Conservation (phyloP, 2,329 filamentous ascomycete genomes). For the Exophiala viscosa region DNA sequence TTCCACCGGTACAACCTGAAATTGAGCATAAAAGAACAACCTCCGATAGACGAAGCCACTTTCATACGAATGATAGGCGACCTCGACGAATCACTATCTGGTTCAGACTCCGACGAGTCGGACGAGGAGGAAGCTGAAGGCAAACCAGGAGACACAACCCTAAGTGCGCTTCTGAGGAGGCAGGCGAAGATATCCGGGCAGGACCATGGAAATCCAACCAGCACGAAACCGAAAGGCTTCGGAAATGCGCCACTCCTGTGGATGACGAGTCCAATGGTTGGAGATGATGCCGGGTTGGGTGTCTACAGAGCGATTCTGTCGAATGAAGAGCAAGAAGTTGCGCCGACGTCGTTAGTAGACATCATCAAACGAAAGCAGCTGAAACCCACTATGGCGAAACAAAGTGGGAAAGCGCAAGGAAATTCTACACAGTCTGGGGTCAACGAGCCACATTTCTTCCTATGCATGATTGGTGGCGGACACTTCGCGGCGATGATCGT, state of each 20-base stretch:
- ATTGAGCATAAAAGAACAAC: conserved; percentile 73
- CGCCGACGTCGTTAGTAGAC: conserved; percentile 58
- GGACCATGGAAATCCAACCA: conserved; percentile 44
- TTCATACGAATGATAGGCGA: conserved; percentile 84
- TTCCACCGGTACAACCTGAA: conserved; percentile 93
- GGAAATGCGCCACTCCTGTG: conserved; percentile 76
- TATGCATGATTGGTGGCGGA: conserved; percentile 97
- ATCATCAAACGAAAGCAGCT: conserved; percentile 75
- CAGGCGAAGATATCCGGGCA: conserved; percentile 69
- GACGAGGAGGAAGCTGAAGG: conserved; percentile 56
- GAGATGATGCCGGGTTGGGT: conserved; percentile 75
- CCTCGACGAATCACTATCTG: conserved; percentile 88
- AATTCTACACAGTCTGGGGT: conserved; percentile 46
- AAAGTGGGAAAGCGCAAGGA: conserved; percentile 33
- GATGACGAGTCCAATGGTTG: conserved; percentile 74
- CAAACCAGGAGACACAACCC: conserved; percentile 61
- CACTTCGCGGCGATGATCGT: conserved; percentile 98
- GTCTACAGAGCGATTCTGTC: conserved; percentile 81
- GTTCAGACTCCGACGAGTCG: conserved; percentile 64
- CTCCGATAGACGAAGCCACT: conserved; percentile 70
- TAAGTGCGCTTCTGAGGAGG: conserved; percentile 74
- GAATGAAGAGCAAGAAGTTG: conserved; percentile 63
- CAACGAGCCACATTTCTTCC: conserved; percentile 80
- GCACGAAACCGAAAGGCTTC: conserved; percentile 49
- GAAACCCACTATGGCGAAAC: conserved; percentile 51